phyloP scores from a whole-genome alignment of 2,329 filamentous ascomycete species.

The Emergomyces africanus region DNA sequence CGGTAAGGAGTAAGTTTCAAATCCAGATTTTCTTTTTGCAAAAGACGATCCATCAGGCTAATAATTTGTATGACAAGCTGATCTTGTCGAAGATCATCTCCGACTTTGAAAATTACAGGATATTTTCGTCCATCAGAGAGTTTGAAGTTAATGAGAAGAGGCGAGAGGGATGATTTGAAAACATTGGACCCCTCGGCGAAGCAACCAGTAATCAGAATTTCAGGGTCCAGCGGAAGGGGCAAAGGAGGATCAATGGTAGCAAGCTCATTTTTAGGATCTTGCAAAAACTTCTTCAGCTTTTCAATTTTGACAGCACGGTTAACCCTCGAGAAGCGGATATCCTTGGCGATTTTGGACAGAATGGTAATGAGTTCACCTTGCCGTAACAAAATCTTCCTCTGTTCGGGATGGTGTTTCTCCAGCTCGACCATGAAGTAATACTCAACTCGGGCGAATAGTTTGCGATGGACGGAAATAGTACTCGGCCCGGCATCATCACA shows the following conservation, averaged over 20 bases:
- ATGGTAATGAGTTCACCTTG: constrained; percentile 85
- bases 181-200: constrained; percentile 76
- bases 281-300: constrained; percentile 68
- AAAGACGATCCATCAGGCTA: constrained; percentile 88
- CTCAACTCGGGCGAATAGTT: constrained; percentile 82
- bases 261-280: constrained; percentile 84
- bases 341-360: constrained; percentile 75
- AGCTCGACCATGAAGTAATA: constrained; percentile 93
- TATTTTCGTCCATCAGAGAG: constrained; percentile 67
- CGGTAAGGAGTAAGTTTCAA: constrained; percentile 92
- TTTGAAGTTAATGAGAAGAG: constrained; percentile 82
- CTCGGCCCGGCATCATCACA: constrained; percentile 72
- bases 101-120: constrained; percentile 92
- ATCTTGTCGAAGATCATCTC: constrained; percentile 91
- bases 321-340: constrained; percentile 69
- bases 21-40: constrained; percentile 93
- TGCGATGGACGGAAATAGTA: constrained; percentile 60
- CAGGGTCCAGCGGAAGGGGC: constrained; percentile 78
- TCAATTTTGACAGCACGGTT: constrained; percentile 71
- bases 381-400: constrained; percentile 62
- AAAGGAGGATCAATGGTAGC: constrained; percentile 71
- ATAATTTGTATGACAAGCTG: constrained; percentile 97
- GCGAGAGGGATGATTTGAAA: constrained; percentile 89
- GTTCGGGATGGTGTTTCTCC: constrained; percentile 59
- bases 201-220: constrained; percentile 63